Evolutionary conservation across 2,329 filamentous ascomycete species (phyloP).

Genomic region (Penicillium sp.): DNA sequence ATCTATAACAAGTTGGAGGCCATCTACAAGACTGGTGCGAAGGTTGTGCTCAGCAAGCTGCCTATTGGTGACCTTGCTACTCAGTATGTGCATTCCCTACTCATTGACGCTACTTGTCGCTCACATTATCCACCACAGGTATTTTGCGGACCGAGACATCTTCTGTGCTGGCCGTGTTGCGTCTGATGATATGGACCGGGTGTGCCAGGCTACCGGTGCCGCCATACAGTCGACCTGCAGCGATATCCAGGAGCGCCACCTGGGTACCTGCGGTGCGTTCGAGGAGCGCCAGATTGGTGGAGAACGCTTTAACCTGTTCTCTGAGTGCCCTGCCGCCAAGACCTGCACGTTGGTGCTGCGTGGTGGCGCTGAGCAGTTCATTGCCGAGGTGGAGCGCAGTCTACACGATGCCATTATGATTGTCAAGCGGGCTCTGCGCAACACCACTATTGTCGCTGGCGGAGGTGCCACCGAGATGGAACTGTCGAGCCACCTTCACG

Average conservation of each 20-base stretch:
- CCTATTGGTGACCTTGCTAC: slow-evolving; percentile 97
- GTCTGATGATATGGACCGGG: slow-evolving; percentile 89
- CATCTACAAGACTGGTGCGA: slow-evolving; percentile 86
- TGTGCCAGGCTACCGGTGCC: slow-evolving; percentile 90
- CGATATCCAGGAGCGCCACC: slow-evolving; percentile 82
- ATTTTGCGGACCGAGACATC: slow-evolving; percentile 94
- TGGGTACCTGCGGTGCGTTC: slow-evolving; percentile 85
- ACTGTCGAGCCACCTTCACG: slow-evolving; percentile 86
- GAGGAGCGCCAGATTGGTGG: slow-evolving; percentile 97
- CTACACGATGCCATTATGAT: slow-evolving; percentile 99
- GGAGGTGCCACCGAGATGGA: slow-evolving; percentile 97
- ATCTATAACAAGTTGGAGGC: slow-evolving; percentile 99
- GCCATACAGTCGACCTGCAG: slow-evolving; percentile 94
- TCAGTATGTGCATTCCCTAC: slow-evolving; percentile 54
- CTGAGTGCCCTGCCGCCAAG: slow-evolving; percentile 91
- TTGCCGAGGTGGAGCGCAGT: slow-evolving; percentile 95
- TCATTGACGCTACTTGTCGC: background rate
- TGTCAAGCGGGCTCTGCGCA: slow-evolving; percentile 95
- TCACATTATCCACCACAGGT: slow-evolving; percentile 43
- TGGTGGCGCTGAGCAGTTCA: slow-evolving; percentile 97
- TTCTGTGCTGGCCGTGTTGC: slow-evolving; percentile 96
- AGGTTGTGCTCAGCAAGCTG: slow-evolving; percentile 94
- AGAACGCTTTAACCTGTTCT: slow-evolving; percentile 98
- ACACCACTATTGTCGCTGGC: slow-evolving; percentile 89
- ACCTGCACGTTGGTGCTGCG: slow-evolving; percentile 94